Conservation (phyloP, 179 eudicot genomes). For the Spergularia azorica region DNA sequence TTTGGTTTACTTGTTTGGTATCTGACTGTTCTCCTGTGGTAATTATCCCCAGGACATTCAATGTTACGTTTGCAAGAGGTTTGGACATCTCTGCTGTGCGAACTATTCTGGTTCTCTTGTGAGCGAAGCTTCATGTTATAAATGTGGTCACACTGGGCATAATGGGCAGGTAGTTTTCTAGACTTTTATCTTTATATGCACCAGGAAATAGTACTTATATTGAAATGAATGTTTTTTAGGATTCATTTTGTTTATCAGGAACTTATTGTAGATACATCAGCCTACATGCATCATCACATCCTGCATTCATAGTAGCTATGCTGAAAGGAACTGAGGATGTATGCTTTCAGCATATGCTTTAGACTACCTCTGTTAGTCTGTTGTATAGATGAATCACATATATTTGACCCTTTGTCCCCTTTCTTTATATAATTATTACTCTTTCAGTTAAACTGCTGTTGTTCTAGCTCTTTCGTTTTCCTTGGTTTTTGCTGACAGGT, state of each 20-base stretch:
- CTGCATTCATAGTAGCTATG: too few relatives aligned
- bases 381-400: too few relatives aligned
- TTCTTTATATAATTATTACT: too few relatives aligned
- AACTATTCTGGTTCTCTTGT: conserved; percentile 48
- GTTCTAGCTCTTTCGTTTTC: too few relatives aligned
- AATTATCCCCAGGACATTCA: conserved; percentile 59
- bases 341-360: too few relatives aligned
- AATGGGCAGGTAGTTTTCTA: conserved; percentile 62
- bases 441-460: too few relatives aligned
- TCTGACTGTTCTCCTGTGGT: conserved; percentile 5
- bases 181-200: background rate
- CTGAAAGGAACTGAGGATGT: too few relatives aligned
- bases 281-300: too few relatives aligned
- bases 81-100: conserved; percentile 92
- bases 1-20: background rate
- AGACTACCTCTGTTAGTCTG: too few relatives aligned
- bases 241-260: background rate
- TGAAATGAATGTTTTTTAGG: too few relatives aligned
- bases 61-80: conserved; percentile 79
- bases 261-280: background rate
- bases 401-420: too few relatives aligned
- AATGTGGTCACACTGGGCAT: conserved; percentile 92
- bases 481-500: too few relatives aligned
- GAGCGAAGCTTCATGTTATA: conserved; percentile 70
- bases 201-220: background rate